Evolutionary conservation across 2,329 filamentous ascomycete species (phyloP).

Genomic region (Elsinoe arachidis): DNA sequence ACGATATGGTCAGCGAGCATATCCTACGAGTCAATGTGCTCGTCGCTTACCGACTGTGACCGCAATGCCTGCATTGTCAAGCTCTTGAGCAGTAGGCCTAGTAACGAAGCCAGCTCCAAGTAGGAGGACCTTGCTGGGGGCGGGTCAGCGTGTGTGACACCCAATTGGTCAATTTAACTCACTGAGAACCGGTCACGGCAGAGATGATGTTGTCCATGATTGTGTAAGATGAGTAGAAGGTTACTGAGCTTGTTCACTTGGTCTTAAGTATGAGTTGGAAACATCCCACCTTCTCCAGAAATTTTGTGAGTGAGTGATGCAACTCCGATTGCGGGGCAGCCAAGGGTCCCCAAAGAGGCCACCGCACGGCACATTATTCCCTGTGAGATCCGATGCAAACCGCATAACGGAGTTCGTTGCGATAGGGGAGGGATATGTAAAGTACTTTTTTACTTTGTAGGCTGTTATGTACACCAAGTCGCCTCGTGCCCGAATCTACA

Average conservation of each 20-base stretch:
- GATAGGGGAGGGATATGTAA: neutral
- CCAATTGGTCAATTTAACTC: neutral
- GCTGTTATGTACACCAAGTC: slow-evolving; percentile 9
- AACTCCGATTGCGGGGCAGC: slow-evolving; percentile 8
- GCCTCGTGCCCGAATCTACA: neutral
- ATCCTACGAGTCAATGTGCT: neutral
- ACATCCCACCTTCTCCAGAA: slow-evolving; percentile 12
- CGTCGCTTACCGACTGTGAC: slow-evolving; percentile 46
- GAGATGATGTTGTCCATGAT: slow-evolving; percentile 10
- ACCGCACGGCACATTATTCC: neutral
- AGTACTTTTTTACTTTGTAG: neutral
- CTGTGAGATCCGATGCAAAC: too few species aligned
- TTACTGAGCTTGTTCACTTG: neutral
- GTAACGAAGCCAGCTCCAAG: slow-evolving; percentile 48
- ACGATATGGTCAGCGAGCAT: neutral
- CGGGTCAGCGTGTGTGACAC: neutral
- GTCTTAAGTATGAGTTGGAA: neutral
- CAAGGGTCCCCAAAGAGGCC: neutral
- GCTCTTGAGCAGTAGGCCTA: slow-evolving; percentile 50
- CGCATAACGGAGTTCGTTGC: too few species aligned
- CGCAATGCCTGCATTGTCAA: slow-evolving; percentile 48
- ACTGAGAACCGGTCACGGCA: slow-evolving; percentile 1
- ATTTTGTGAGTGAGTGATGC: neutral
- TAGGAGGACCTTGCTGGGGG: slow-evolving; percentile 37
- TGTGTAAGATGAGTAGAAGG: neutral